Percentiles rank a stretch among this genome's conserved stretches.
Evolutionary conservation across 306 rosid species (phyloP).

Genomic region (Ochetophila trinervis): DNA sequence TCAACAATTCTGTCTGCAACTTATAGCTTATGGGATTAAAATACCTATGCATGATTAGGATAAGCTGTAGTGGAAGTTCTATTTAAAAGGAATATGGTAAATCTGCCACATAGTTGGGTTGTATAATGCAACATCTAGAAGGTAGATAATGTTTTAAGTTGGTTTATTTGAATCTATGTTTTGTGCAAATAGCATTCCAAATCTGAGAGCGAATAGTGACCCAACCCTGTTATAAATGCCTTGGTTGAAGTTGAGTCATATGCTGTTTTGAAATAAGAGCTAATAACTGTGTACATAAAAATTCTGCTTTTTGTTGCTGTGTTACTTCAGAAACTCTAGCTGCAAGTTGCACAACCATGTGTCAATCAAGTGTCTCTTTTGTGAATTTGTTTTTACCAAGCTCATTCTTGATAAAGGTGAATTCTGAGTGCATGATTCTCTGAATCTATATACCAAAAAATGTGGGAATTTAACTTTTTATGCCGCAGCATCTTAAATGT

Average conservation of each 20-base stretch:
- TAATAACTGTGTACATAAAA: background rate
- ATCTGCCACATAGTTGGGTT: constrained; percentile 4
- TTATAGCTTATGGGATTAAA: background rate
- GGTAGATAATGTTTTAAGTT: background rate
- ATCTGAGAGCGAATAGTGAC: background rate
- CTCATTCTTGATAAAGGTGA: too few relatives aligned
- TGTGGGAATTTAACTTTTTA: background rate
- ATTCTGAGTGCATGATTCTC: too few relatives aligned
- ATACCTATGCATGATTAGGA: background rate
- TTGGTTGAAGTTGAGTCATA: constrained; percentile 9
- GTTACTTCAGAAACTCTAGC: too few relatives aligned
- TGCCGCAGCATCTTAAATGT: background rate
- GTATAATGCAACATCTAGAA: background rate
- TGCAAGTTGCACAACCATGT: too few relatives aligned
- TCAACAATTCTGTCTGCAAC: background rate
- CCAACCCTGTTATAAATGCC: background rate
- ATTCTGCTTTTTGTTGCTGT: too few relatives aligned
- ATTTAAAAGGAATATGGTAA: background rate
- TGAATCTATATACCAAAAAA: too few relatives aligned
- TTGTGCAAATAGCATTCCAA: background rate
- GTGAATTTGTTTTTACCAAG: too few relatives aligned
- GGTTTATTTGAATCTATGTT: background rate
- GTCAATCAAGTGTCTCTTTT: too few relatives aligned
- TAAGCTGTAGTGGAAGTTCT: background rate
- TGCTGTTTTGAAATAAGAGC: background rate